phyloP scores from a whole-genome alignment of 495 filamentous ascomycete species.

The Gamarada debralockiae region DNA sequence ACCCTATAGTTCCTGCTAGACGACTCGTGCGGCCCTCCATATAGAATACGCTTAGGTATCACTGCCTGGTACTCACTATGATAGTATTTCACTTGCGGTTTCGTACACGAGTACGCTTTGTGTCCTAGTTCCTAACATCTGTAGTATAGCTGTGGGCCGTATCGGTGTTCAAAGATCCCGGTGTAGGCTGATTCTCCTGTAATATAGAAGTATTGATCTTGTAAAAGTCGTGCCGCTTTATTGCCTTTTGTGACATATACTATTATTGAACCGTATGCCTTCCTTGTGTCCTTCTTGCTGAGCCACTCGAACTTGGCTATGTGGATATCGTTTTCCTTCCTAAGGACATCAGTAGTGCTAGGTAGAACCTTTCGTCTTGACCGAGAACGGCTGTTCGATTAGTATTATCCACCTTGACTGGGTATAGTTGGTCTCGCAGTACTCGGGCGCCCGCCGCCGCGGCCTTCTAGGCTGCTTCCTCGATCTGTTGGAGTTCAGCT shows the following conservation, averaged over 20 bases:
- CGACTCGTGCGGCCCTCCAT: slow-evolving; percentile 27
- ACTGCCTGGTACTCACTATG: slow-evolving; percentile 22
- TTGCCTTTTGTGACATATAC: slow-evolving; percentile 31
- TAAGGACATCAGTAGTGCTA: slow-evolving; percentile 3
- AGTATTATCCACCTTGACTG: slow-evolving; percentile 32
- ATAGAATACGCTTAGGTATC: slow-evolving; percentile 27
- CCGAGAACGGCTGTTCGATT: slow-evolving; percentile 29
- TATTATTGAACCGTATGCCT: slow-evolving; percentile 33
- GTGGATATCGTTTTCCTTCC: slow-evolving; percentile 11
- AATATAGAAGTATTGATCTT: slow-evolving; percentile 12
- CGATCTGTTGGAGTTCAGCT: slow-evolving; percentile 26
- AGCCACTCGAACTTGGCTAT: slow-evolving; percentile 24
- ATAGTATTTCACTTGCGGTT: slow-evolving; percentile 26
- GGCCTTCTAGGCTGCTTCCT: slow-evolving; percentile 16
- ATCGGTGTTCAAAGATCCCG: slow-evolving; percentile 23
- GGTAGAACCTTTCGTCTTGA: slow-evolving; percentile 7
- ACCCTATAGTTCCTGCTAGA: slow-evolving; percentile 30
- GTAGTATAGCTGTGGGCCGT: slow-evolving; percentile 20
- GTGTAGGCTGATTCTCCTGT: slow-evolving; percentile 28
- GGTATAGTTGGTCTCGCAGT: slow-evolving; percentile 31
- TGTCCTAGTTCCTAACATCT: slow-evolving; percentile 7
- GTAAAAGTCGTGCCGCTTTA: slow-evolving; percentile 12
- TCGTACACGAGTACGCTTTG: slow-evolving; percentile 24
- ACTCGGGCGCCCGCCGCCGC: slow-evolving; percentile 21
- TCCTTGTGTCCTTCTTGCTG: slow-evolving; percentile 27